Percentiles rank a stretch among this genome's conserved stretches.
These are phyloP conservation scores for Gynochthodes officinalis DNA, from an alignment of 257 asterid genomes.

Conservation along the genomic window DNA sequence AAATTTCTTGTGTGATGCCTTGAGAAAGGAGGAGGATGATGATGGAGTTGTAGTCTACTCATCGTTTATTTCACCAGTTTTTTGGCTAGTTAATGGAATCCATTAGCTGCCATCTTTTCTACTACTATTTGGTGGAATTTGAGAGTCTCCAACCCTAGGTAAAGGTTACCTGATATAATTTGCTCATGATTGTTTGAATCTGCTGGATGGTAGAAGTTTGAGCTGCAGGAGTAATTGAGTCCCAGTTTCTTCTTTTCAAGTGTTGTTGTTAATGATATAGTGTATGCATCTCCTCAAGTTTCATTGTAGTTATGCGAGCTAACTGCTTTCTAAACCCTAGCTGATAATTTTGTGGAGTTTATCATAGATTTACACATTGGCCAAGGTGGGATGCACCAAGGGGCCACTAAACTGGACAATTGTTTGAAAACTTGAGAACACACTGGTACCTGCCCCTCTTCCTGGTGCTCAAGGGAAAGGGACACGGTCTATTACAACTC, in stretches of 20 bases:
- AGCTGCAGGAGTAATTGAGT: not conserved
- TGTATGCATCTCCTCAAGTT: not conserved
- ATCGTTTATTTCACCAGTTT: not conserved
- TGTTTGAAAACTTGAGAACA: not conserved
- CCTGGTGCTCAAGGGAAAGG: not conserved
- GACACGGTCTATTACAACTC: not conserved
- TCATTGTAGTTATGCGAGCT: not conserved
- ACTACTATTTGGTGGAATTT: not conserved
- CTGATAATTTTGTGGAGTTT: conserved; percentile 1
- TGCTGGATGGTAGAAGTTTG: not conserved
- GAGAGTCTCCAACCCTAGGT: not conserved
- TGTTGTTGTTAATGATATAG: not conserved
- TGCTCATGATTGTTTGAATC: not conserved
- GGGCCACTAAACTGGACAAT: not conserved
- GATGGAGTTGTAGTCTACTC: not conserved
- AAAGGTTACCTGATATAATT: not conserved
- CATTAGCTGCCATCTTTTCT: not conserved
- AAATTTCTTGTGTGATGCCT: not conserved
- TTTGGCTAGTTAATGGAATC: not conserved
- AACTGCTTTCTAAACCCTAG: not conserved
- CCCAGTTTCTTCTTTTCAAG: not conserved
- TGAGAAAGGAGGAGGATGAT: not conserved
- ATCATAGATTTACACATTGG: not conserved
- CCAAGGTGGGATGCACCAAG: not conserved
- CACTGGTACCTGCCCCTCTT: not conserved